Conservation (phyloP, 495 filamentous ascomycete genomes). For the Pyrenula aspistea region DNA sequence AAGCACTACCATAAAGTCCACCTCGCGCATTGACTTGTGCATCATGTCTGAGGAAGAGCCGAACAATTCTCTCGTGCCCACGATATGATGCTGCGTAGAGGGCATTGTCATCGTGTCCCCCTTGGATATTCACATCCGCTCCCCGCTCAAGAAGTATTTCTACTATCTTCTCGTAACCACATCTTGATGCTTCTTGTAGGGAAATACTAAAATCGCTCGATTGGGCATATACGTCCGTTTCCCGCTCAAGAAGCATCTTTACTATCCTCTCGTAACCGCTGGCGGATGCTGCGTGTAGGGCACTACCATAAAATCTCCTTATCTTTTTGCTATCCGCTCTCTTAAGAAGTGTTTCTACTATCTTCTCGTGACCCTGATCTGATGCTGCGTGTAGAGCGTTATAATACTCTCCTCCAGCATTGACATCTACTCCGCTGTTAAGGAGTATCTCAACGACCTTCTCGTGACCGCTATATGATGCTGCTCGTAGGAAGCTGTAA, state of each 20-base stretch:
- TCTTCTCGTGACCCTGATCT: slow-evolving; percentile 9
- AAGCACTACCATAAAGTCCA: slow-evolving; percentile 11
- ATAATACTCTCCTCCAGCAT: slow-evolving; percentile 7
- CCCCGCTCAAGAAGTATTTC: slow-evolving; percentile 13
- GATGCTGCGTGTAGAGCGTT: slow-evolving; percentile 22
- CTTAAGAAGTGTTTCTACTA: slow-evolving; percentile 3
- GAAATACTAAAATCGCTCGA: slow-evolving; percentile 6
- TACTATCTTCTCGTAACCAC: slow-evolving; percentile 9
- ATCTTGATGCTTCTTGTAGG: slow-evolving; percentile 9
- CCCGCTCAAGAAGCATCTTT: slow-evolving; percentile 12
- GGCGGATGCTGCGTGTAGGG: slow-evolving; percentile 9
- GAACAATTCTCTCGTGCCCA: slow-evolving; percentile 9
- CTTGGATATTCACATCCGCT: slow-evolving; percentile 13
- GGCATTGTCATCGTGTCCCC: slow-evolving; percentile 7
- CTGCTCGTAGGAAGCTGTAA: slow-evolving; percentile 10
- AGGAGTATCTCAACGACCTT: slow-evolving; percentile 12
- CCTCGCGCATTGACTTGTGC: slow-evolving; percentile 9
- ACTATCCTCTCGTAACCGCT: slow-evolving; percentile 9
- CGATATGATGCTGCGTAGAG: slow-evolving; percentile 8
- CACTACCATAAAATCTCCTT: slow-evolving; percentile 4
- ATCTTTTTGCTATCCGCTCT: not conserved
- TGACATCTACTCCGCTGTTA: slow-evolving; percentile 11
- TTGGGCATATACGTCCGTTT: slow-evolving; percentile 9
- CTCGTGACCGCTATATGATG: slow-evolving; percentile 6
- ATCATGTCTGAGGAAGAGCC: slow-evolving; percentile 10